These are phyloP conservation scores for Phytopythium sindhum DNA, from an alignment of 352 stramenopile genomes.

Conservation along the genomic window DNA sequence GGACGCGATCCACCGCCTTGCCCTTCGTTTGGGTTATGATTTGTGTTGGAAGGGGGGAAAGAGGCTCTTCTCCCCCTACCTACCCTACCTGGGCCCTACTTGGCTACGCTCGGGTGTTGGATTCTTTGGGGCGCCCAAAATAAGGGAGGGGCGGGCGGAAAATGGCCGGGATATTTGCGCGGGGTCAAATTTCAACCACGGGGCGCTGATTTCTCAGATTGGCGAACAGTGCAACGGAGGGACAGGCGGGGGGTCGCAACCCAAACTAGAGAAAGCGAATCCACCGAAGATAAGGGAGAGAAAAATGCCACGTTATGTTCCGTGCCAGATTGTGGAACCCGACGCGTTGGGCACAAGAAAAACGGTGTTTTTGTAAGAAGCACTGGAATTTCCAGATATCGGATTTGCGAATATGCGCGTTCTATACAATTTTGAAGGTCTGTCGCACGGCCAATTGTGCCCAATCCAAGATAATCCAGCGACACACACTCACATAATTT, in stretches of 20 bases:
- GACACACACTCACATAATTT: not conserved
- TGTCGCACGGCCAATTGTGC: constrained; percentile 4
- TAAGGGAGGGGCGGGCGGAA: not conserved
- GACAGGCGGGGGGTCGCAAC: not conserved
- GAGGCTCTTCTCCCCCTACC: not conserved
- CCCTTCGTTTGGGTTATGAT: not conserved
- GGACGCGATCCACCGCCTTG: not conserved
- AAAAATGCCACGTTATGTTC: not conserved
- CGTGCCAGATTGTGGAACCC: not conserved
- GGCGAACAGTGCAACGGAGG: too few relatives aligned
- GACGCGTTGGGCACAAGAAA: not conserved
- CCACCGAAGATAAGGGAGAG: not conserved
- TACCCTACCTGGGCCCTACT: not conserved
- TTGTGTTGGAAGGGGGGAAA: not conserved
- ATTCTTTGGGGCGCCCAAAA: not conserved
- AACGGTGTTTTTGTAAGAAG: not conserved
- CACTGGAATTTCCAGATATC: not conserved
- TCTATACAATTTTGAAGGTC: not conserved
- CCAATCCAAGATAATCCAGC: constrained; percentile 1
- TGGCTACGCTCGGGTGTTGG: not conserved
- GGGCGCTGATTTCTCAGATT: too few relatives aligned
- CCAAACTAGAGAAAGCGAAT: not conserved
- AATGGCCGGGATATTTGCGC: not conserved
- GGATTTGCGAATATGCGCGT: not conserved
- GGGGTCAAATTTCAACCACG: not conserved